These are phyloP conservation scores for Darksidea phi DNA, from an alignment of 495 filamentous ascomycete species.

Conservation along the genomic window DNA sequence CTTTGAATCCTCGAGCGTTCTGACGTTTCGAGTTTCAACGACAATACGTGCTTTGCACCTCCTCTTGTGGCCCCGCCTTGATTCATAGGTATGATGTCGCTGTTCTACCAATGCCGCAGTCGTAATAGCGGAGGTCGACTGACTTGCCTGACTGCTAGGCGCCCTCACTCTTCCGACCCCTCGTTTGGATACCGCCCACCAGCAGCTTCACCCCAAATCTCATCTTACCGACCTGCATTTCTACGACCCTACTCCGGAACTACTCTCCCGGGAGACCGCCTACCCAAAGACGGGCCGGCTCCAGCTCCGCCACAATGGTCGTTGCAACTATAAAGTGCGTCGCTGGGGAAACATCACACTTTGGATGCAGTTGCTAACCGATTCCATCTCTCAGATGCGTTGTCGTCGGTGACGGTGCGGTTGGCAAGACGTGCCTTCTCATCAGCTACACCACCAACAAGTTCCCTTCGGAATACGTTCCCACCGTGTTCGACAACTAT, in stretches of 20 bases:
- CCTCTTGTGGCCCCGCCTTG: constrained; percentile 23
- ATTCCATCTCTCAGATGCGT: constrained; percentile 67
- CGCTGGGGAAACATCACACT: not conserved
- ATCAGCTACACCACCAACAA: constrained; percentile 99
- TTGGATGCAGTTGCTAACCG: constrained; percentile 1
- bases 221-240: not conserved
- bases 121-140: constrained; percentile 11
- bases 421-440: constrained; percentile 96
- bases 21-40: constrained; percentile 36
- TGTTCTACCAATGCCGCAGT: constrained; percentile 4
- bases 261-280: not conserved
- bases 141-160: constrained; percentile 24
- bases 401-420: constrained; percentile 97
- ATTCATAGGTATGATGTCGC: constrained; percentile 29
- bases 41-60: constrained; percentile 28
- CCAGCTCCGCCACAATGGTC: constrained; percentile 23
- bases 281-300: not conserved
- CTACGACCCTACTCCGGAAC: not conserved
- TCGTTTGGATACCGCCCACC: constrained; percentile 32
- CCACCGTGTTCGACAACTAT: constrained; percentile 99
- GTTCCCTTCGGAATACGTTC: constrained; percentile 98
- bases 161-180: constrained; percentile 25
- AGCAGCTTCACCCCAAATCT: not conserved
- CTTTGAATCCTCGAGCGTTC: constrained; percentile 34
- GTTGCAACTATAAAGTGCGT: constrained; percentile 37